phyloP scores from a whole-genome alignment of 495 filamentous ascomycete species.

The Neurospora discreta region DNA sequence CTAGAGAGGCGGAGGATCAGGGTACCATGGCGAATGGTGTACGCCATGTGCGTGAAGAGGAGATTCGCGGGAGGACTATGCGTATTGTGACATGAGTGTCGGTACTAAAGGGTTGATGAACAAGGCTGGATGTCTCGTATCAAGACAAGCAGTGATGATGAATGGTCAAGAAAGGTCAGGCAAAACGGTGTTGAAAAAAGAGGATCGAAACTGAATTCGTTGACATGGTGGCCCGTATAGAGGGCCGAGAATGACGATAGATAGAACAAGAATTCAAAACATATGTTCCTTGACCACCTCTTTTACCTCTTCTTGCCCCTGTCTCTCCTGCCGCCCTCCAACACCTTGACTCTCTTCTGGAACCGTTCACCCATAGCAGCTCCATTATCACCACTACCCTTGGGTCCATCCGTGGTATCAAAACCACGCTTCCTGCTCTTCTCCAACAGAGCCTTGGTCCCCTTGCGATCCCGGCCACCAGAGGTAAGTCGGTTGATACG shows the following conservation, averaged over 20 bases:
- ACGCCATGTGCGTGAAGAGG: background rate
- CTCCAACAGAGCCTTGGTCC: constrained; percentile 52
- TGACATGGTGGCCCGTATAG: background rate
- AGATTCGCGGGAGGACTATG: background rate
- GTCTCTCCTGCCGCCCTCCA: constrained; percentile 47
- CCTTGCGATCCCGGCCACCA: constrained; percentile 40
- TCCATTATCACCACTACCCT: constrained; percentile 37
- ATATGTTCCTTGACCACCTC: background rate
- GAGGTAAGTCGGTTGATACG: constrained; percentile 62
- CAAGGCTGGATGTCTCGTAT: background rate
- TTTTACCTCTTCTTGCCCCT: constrained; percentile 29
- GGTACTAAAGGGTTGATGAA: background rate
- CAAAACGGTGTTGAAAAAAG: background rate
- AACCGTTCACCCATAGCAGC: constrained; percentile 55
- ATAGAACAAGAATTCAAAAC: background rate
- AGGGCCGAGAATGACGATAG: background rate
- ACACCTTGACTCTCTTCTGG: constrained; percentile 61
- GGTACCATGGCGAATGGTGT: background rate
- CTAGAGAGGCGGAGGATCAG: background rate
- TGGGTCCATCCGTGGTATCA: constrained; percentile 45
- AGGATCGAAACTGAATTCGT: background rate
- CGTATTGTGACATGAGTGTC: background rate
- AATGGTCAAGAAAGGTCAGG: background rate
- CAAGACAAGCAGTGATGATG: background rate
- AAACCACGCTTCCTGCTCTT: constrained; percentile 67